Percentiles rank a stretch among this genome's conserved stretches.
These are phyloP conservation scores for Fusarium poae DNA, from an alignment of 2,329 filamentous ascomycete species.

Conservation along the genomic window DNA sequence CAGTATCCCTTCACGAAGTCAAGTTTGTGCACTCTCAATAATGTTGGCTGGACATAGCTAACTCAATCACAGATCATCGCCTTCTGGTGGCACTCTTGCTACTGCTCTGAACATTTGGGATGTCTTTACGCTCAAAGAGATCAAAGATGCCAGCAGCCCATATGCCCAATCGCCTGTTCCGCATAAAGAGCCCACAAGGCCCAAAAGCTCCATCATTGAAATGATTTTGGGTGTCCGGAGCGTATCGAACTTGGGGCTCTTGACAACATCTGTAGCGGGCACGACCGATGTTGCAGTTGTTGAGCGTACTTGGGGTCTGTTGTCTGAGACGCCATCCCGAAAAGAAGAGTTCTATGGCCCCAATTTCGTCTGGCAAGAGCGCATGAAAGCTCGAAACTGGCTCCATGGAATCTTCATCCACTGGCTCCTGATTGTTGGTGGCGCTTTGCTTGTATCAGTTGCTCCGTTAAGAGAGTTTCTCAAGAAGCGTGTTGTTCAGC, in stretches of 20 bases:
- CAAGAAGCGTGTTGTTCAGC: constrained; percentile 61
- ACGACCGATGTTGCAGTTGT: constrained; percentile 67
- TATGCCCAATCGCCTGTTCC: constrained; percentile 70
- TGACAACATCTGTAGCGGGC: constrained; percentile 66
- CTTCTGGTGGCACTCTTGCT: constrained; percentile 76
- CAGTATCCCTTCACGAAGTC: constrained; percentile 62
- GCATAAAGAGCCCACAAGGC: constrained; percentile 53
- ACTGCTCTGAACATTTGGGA: constrained; percentile 74
- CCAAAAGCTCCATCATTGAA: constrained; percentile 55
- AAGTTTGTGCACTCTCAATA: constrained; percentile 49
- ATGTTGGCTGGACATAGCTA: constrained; percentile 5
- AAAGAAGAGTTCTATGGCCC: constrained; percentile 67
- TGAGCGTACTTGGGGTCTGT: constrained; percentile 73
- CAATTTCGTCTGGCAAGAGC: constrained; percentile 71
- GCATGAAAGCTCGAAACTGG: constrained; percentile 64
- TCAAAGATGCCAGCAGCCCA: constrained; percentile 61
- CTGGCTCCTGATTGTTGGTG: constrained; percentile 60
- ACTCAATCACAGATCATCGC: constrained; percentile 49
- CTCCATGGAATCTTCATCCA: constrained; percentile 65
- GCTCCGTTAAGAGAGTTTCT: constrained; percentile 62
- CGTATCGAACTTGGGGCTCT: constrained; percentile 66
- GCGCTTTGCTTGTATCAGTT: constrained; percentile 59
- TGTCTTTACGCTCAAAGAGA: constrained; percentile 62
- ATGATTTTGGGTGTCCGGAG: constrained; percentile 63
- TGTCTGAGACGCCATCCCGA: constrained; percentile 60